Percentiles rank a stretch among this genome's conserved stretches.
Conservation (phyloP, 148 eudicot species). For the Pharnaceum exiguum region DNA sequence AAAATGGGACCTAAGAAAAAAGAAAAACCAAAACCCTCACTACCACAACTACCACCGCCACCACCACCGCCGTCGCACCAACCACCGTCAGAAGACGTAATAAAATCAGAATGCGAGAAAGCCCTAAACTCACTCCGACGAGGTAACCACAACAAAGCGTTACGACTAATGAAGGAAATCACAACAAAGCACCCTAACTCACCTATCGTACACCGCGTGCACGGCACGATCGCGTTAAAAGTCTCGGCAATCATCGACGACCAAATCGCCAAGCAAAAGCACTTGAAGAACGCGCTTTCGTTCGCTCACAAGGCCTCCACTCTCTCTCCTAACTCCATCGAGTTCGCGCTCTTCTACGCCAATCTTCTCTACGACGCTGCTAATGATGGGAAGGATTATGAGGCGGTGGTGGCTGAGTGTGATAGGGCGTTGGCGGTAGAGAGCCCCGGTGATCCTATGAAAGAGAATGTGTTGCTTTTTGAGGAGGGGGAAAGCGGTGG, state of each 20-base stretch:
- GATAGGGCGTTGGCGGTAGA: conserved; percentile 71
- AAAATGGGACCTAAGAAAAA: conserved; percentile 69
- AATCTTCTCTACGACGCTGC: conserved; percentile 71
- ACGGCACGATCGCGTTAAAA: conserved; percentile 63
- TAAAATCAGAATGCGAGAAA: conserved; percentile 68
- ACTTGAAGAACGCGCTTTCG: conserved; percentile 57
- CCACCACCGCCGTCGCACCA: conserved; percentile 15
- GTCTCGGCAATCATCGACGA: conserved; percentile 62
- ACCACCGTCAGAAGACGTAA: conserved; percentile 12
- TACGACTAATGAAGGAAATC: conserved; percentile 70
- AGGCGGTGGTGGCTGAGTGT: conserved; percentile 73
- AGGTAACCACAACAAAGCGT: conserved; percentile 73
- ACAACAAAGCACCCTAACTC: conserved; percentile 34
- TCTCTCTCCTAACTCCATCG: conserved; percentile 62
- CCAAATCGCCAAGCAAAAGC: conserved; percentile 45
- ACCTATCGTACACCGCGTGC: conserved; percentile 55
- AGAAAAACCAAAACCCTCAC: conserved; percentile 47
- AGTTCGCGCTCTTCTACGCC: conserved; percentile 70
- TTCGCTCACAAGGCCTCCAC: conserved; percentile 53
- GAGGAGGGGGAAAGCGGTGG: conserved; percentile 43
- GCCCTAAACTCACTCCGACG: conserved; percentile 58
- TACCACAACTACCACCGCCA: conserved; percentile 27
- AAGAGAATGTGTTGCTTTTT: conserved; percentile 41
- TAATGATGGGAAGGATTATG: conserved; percentile 60
- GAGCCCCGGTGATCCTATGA: conserved; percentile 78